Percentiles rank a stretch among this genome's conserved stretches.
Conservation (phyloP, 148 eudicot genomes). For the Rheum nobile region DNA sequence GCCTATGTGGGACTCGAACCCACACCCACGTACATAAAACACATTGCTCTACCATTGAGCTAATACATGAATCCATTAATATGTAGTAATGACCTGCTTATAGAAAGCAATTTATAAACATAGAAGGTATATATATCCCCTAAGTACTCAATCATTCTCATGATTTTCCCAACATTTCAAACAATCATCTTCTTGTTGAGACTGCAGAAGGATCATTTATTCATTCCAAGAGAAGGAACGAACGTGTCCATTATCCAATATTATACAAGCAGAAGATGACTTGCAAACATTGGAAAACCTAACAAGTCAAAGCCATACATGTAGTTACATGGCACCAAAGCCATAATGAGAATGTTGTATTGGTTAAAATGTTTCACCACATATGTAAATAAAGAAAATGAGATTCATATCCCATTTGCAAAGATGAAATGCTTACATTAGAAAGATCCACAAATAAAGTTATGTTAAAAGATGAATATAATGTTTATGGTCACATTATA, state of each 20-base stretch:
- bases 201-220: neutral
- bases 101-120: too few species aligned
- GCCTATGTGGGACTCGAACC: too few species aligned
- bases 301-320: neutral
- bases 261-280: neutral
- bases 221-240: neutral
- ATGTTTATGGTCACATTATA: neutral
- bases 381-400: too few species aligned
- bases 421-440: neutral
- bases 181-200: neutral
- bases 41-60: too few species aligned
- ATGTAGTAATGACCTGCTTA: too few species aligned
- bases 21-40: too few species aligned
- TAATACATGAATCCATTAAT: too few species aligned
- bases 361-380: too few species aligned
- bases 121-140: too few species aligned
- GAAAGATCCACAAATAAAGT: neutral
- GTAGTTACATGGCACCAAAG: neutral
- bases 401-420: too few species aligned
- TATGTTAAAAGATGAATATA: neutral
- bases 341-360: too few species aligned
- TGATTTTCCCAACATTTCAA: neutral
- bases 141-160: neutral
- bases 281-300: neutral
- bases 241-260: neutral